These are phyloP conservation scores for Epipyxis sp. DNA, from an alignment of 108 stramenopile species.

Conservation along the genomic window DNA sequence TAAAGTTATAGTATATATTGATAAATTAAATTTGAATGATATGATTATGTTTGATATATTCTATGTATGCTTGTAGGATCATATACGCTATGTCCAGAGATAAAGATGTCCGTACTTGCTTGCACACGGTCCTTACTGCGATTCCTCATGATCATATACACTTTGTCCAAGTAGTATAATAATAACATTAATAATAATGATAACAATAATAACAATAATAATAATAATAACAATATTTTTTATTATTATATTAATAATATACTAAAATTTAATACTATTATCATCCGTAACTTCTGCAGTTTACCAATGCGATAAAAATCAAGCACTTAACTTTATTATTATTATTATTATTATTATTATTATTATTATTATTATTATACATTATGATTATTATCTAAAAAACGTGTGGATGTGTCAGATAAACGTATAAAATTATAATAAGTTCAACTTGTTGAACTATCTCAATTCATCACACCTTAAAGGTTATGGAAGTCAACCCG, in stretches of 20 bases:
- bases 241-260: neutral
- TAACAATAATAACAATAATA: neutral
- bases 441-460: neutral
- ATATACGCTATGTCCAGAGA: constrained; percentile 59
- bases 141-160: neutral
- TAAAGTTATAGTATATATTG: constrained; percentile 61
- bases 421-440: too few species aligned
- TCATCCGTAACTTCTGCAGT: neutral
- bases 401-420: too few species aligned
- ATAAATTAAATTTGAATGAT: too few species aligned
- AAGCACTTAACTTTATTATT: too few species aligned
- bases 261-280: neutral
- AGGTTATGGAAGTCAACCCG: neutral
- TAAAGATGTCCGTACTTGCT: neutral
- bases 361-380: too few species aligned
- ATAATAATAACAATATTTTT: neutral
- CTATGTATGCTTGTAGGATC: too few species aligned
- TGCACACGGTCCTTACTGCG: neutral
- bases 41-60: too few species aligned
- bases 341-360: too few species aligned
- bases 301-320: neutral
- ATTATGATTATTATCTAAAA: too few species aligned
- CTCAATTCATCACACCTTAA: neutral
- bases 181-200: too few species aligned
- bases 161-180: neutral